phyloP scores from a whole-genome alignment of 2,329 filamentous ascomycete genomes.

The Paraconiothyrium sp. region DNA sequence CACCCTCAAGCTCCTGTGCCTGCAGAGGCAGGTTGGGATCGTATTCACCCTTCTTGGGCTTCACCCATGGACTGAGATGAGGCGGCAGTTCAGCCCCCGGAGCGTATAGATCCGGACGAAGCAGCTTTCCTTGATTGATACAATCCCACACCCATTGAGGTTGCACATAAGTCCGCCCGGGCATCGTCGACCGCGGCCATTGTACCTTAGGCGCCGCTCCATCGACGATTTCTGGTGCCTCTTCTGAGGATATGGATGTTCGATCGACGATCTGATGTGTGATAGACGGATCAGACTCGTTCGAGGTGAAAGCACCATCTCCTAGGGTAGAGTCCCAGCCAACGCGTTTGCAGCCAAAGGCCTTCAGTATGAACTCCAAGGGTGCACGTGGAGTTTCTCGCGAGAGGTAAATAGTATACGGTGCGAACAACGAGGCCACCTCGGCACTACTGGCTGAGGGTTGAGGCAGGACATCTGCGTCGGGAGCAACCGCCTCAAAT shows the following conservation, averaged over 20 bases:
- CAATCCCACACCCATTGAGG: constrained; percentile 99
- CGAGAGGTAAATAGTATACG: constrained; percentile 91
- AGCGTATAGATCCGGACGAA: constrained; percentile 86
- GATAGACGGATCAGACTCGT: constrained; percentile 87
- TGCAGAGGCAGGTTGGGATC: constrained; percentile 87
- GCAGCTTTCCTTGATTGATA: constrained; percentile 88
- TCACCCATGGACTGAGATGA: constrained; percentile 95
- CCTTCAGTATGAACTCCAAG: constrained; percentile 89
- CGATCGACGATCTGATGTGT: constrained; percentile 97
- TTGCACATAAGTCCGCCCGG: constrained; percentile 92
- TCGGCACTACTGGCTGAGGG: constrained; percentile 73
- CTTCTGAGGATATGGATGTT: constrained; percentile 69
- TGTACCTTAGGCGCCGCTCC: constrained; percentile 58
- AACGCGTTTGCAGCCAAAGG: constrained; percentile 95
- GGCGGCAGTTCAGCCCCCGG: constrained; percentile 91
- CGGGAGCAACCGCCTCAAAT: constrained; percentile 84
- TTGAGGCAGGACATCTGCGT: constrained; percentile 86
- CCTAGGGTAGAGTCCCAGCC: constrained; percentile 94
- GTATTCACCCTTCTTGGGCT: constrained; percentile 84
- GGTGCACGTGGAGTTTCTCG: constrained; percentile 91
- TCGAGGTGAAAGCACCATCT: constrained; percentile 88
- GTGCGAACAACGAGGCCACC: constrained; percentile 80
- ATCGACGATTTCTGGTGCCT: constrained; percentile 52
- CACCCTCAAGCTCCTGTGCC: constrained; percentile 87
- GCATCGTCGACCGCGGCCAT: constrained; percentile 75